phyloP scores from a whole-genome alignment of 176 grass and related monocot genomes.

The Avena atlantica region DNA sequence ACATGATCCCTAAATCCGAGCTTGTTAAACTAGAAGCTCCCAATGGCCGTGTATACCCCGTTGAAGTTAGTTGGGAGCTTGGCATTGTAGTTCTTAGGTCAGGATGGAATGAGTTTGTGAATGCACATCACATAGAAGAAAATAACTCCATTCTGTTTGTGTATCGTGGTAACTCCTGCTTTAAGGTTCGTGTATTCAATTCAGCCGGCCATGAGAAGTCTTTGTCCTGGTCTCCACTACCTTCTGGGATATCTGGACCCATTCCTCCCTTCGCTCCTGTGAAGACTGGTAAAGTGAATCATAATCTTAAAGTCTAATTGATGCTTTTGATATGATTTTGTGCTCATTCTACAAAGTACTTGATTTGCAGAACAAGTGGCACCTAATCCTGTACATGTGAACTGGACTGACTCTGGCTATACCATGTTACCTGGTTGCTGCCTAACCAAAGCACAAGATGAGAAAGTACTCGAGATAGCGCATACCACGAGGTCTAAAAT shows the following conservation, averaged over 20 bases:
- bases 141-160: slow-evolving; percentile 43
- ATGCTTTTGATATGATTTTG: neutral
- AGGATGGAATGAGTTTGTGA: slow-evolving; percentile 47
- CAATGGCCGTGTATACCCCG: slow-evolving; percentile 14
- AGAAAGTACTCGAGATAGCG: neutral
- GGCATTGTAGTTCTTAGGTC: slow-evolving; percentile 3
- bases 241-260: neutral
- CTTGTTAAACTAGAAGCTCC: slow-evolving; percentile 34
- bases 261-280: neutral
- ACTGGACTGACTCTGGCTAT: neutral
- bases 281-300: neutral
- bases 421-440: neutral
- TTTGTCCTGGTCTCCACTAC: neutral
- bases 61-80: neutral
- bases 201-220: neutral
- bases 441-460: neutral
- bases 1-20: neutral
- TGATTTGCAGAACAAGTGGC: neutral
- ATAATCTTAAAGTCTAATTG: neutral
- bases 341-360: neutral
- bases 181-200: slow-evolving; percentile 39
- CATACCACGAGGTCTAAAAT: neutral
- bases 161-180: slow-evolving; percentile 29
- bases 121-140: slow-evolving; percentile 19
- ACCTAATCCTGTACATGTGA: neutral